These are phyloP conservation scores for Microstegium vimineum DNA, from an alignment of 176 grass and related monocot genomes.

Conservation along the genomic window DNA sequence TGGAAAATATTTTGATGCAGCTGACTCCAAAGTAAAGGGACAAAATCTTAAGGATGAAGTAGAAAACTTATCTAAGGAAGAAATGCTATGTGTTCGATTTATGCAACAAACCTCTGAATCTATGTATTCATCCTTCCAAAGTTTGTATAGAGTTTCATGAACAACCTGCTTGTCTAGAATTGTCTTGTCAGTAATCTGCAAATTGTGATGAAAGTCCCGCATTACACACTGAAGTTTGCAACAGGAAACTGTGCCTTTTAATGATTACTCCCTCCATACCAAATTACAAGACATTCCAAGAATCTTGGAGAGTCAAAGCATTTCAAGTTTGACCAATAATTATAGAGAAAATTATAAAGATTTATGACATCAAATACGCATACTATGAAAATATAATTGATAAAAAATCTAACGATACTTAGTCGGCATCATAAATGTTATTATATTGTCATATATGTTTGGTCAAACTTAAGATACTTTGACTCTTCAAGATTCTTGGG, in stretches of 20 bases:
- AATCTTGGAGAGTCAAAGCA: too few species aligned
- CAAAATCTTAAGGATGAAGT: neutral
- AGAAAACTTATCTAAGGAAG: neutral
- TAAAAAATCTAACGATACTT: too few species aligned
- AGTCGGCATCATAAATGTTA: too few species aligned
- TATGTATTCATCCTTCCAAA: conserved; percentile 78
- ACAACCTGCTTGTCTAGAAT: conserved; percentile 76
- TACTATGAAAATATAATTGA: too few species aligned
- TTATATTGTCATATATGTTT: too few species aligned
- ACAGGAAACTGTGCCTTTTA: conserved; percentile 13
- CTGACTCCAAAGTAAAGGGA: neutral
- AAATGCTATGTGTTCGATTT: neutral
- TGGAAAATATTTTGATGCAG: neutral
- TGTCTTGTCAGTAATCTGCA: conserved; percentile 71
- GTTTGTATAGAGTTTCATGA: conserved; percentile 68
- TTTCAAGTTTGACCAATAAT: too few species aligned
- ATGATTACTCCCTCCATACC: too few species aligned
- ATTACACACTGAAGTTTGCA: conserved; percentile 18
- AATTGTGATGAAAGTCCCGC: conserved; percentile 16
- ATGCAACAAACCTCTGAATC: conserved; percentile 46
- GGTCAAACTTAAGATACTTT: too few species aligned
- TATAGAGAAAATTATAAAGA: too few species aligned
- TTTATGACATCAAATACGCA: too few species aligned
- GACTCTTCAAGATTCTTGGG: too few species aligned
- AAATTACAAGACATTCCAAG: too few species aligned